A percentile compares a stretch with the other conserved stretches of the same genome.
These are phyloP conservation scores for Pinus albicaulis DNA, from an alignment of 75 land plant species.

Conservation along the genomic window DNA sequence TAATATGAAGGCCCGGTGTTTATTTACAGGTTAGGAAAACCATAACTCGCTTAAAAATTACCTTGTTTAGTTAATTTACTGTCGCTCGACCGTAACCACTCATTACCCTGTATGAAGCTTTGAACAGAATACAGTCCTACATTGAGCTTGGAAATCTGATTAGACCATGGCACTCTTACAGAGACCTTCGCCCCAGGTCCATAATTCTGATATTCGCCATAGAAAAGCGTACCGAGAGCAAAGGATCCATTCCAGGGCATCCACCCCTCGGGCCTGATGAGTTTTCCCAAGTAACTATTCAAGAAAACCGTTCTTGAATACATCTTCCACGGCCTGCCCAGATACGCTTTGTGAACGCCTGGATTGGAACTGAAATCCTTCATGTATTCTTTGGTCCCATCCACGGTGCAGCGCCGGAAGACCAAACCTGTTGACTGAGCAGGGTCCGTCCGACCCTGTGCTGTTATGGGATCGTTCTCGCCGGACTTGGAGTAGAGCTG, in stretches of 20 bases:
- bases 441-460: constrained; percentile 60
- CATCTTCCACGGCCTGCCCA: constrained; percentile 74
- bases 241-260: constrained; percentile 65
- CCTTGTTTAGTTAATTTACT: no score
- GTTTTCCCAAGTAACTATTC: constrained; percentile 26
- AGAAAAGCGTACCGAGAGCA: constrained; percentile 58
- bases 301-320: constrained; percentile 60
- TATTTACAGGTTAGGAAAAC: no score
- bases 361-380: constrained; percentile 22
- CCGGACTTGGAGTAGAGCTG: constrained; percentile 17
- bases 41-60: no score
- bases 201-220: constrained; percentile 44
- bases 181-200: constrained; percentile 46
- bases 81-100: constrained; percentile 28
- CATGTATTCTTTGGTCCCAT: constrained; percentile 47
- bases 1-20: no score
- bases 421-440: constrained; percentile 63
- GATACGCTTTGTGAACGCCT: constrained; percentile 23
- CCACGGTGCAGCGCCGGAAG: constrained; percentile 35
- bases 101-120: constrained; percentile 47
- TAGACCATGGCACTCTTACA: constrained; percentile 51
- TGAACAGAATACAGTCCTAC: constrained; percentile 35
- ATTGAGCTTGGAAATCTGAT: constrained; percentile 32
- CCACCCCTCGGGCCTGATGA: constrained; percentile 66
- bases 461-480: constrained; percentile 31